Conservation (phyloP, 2,329 filamentous ascomycete species). For the Cladorrhinum sp. region DNA sequence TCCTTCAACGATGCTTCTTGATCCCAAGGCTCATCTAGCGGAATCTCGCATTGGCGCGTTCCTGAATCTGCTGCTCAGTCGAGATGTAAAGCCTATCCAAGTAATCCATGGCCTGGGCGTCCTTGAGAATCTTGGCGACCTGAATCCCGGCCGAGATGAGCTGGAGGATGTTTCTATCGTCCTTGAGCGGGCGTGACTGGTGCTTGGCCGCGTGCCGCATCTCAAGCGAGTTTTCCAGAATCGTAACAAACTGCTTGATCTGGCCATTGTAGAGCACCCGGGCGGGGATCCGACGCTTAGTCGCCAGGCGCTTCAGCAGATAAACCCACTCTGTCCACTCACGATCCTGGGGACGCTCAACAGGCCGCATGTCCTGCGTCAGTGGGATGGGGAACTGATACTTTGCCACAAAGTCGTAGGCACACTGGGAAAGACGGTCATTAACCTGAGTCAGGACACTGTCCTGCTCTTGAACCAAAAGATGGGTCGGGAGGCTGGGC, state of each 20-base stretch:
- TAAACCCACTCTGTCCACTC: slow-evolving; percentile 95
- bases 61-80: slow-evolving; percentile 75
- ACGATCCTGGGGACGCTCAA: slow-evolving; percentile 70
- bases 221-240: slow-evolving; percentile 82
- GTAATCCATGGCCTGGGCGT: slow-evolving; percentile 78
- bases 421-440: slow-evolving; percentile 78
- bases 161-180: slow-evolving; percentile 85
- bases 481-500: slow-evolving; percentile 76
- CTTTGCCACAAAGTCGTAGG: slow-evolving; percentile 86
- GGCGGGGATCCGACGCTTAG: slow-evolving; percentile 80
- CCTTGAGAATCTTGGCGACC: slow-evolving; percentile 82
- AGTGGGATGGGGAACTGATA: slow-evolving; percentile 87
- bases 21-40: slow-evolving; percentile 12
- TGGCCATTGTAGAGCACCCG: slow-evolving; percentile 83
- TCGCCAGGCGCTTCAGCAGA: slow-evolving; percentile 78
- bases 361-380: slow-evolving; percentile 75
- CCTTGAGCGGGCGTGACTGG: slow-evolving; percentile 77
- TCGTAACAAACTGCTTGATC: slow-evolving; percentile 87
- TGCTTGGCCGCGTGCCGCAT: slow-evolving; percentile 84
- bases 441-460: slow-evolving; percentile 76
- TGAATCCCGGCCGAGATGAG: slow-evolving; percentile 83
- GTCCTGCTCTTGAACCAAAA: slow-evolving; percentile 82
- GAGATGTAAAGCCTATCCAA: slow-evolving; percentile 77
- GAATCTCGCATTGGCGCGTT: slow-evolving; percentile 42
- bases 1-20: not conserved